Evolutionary conservation across 78 protist genomes (phyloP), one percentile per base, ranked within the genome.

Genomic region (Dictyostelium intermedium): DNA sequence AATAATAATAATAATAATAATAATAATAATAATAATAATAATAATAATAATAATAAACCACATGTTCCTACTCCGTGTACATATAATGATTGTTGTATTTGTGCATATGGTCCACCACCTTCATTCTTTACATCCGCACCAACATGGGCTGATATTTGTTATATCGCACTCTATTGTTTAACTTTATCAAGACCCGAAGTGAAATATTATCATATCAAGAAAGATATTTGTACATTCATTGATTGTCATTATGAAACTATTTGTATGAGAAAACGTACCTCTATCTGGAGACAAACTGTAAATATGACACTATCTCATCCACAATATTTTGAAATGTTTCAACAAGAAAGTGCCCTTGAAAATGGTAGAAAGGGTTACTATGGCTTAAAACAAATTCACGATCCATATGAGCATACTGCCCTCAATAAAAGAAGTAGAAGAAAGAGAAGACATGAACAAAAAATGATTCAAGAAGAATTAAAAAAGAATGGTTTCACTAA

Each of bases 371-470:
- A 87, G n/a, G 93, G 93, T 13, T 87, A 87, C 81, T 87, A 87
- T 87, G 93, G 93, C 2, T 30, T 87, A 30, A 87, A 87, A 45
- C 93, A 87, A 69, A 79, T 87, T 5, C 93, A 87, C 23, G 93
- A 87, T 25, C 93, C 93, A 61, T 87, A 87, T n/a, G 93, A 87
- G 69, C 93, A 87, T 47, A 87, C 93, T 32, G 93, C 93, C 0
- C 70, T 87, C 25, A 87, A 87, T 34, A 87, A 87, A 45, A 32
- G 93, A 66, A 63, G 82, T 14, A 77, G 93, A 61, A 82, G 93
- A 80, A 87, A 87, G 85, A 87, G 93, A 87, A 77, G 93, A 80
- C 93, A 87, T 27, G 93, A 87, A 80, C 93, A 87, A 80, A 87
- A 87, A 82, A 56, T 80, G 86, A 61, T 87, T 25, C 93, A 87